Evolutionary conservation across 108 stramenopile genomes (phyloP).

Genomic region (Nitzschia sp.): DNA sequence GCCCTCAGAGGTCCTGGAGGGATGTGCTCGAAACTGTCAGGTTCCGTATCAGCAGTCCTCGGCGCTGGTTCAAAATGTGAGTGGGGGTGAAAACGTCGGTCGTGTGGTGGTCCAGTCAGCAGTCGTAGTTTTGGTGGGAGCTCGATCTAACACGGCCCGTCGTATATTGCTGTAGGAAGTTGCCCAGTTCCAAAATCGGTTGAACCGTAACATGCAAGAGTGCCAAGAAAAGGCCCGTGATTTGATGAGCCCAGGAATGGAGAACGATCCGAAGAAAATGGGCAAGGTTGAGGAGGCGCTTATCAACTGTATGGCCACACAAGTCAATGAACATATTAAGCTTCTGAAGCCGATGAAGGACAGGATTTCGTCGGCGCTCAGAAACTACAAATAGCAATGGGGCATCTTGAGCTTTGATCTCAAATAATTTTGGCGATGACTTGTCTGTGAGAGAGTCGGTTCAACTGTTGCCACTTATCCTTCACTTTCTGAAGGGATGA

Average conservation of each 20-base stretch:
- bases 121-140: too few species aligned
- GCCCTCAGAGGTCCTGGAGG: constrained; percentile 61
- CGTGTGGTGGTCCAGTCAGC: too few species aligned
- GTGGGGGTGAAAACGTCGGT: too few species aligned
- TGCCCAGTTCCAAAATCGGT: constrained; percentile 77
- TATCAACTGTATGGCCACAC: constrained; percentile 67
- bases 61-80: constrained; percentile 63
- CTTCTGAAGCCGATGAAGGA: constrained; percentile 81
- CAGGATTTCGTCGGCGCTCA: constrained; percentile 53
- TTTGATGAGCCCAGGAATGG: constrained; percentile 69
- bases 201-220: constrained; percentile 80
- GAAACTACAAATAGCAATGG: constrained; percentile 13
- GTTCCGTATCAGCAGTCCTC: constrained; percentile 70
- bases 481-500: too few species aligned
- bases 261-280: constrained; percentile 69
- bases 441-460: too few species aligned
- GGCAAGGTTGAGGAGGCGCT: constrained; percentile 63
- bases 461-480: too few species aligned
- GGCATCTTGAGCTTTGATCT: too few species aligned
- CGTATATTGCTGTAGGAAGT: constrained; percentile 55
- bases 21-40: constrained; percentile 76
- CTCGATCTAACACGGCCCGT: background rate
- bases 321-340: constrained; percentile 67
- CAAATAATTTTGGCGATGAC: too few species aligned
- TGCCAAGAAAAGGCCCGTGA: constrained; percentile 86